phyloP scores from a whole-genome alignment of 2,329 filamentous ascomycete genomes.

The Corniculantispora saksenae region DNA sequence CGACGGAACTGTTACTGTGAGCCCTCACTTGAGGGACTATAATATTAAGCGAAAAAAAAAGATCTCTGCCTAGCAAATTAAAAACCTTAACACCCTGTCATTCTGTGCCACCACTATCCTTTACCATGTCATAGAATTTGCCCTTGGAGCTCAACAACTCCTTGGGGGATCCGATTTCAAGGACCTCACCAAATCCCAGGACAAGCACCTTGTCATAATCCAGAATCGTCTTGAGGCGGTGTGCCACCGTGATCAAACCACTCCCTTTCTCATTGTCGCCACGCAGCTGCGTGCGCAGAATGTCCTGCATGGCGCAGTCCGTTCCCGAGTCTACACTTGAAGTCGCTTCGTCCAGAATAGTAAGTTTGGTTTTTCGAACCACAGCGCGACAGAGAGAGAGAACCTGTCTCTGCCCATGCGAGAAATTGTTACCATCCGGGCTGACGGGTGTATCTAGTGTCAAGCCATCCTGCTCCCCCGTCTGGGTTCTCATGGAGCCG shows the following conservation, averaged over 20 bases:
- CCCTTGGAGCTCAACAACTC: not conserved
- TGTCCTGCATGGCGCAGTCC: conserved; percentile 47
- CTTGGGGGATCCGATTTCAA: conserved; percentile 27
- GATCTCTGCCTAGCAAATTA: too few species aligned
- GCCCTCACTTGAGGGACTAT: conserved; percentile 4
- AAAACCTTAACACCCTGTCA: too few species aligned
- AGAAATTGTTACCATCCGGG: conserved; percentile 47
- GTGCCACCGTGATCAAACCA: conserved; percentile 51
- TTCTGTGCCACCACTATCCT: not conserved
- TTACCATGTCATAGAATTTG: conserved; percentile 1
- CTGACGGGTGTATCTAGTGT: conserved; percentile 42
- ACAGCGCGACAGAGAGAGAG: conserved; percentile 49
- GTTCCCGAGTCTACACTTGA: conserved; percentile 52
- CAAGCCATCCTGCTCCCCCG: conserved; percentile 27
- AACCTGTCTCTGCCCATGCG: conserved; percentile 51
- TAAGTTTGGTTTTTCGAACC: conserved; percentile 47
- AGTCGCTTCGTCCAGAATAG: conserved; percentile 52
- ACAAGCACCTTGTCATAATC: conserved; percentile 54
- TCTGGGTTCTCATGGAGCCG: conserved; percentile 17
- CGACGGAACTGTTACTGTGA: too few species aligned
- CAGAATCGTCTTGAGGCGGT: conserved; percentile 51
- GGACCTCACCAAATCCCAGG: conserved; percentile 45
- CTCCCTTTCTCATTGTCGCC: conserved; percentile 33
- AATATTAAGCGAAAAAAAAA: too few species aligned
- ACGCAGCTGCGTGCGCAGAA: conserved; percentile 40